These are phyloP conservation scores for Leptographium wingfieldii DNA, from an alignment of 2,329 filamentous ascomycete genomes.

Conservation along the genomic window DNA sequence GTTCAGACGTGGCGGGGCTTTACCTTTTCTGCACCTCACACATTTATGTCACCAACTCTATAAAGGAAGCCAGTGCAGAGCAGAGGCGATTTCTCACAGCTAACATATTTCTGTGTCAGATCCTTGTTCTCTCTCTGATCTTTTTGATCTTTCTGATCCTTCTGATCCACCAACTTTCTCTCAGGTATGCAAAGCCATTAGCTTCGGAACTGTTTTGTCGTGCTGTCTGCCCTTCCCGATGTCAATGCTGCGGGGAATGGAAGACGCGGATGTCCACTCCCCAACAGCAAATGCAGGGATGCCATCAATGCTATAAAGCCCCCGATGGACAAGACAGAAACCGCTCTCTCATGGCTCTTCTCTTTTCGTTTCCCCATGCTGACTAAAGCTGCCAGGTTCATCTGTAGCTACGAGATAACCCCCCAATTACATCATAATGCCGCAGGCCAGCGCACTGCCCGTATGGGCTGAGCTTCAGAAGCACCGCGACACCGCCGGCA, in stretches of 20 bases:
- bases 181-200: conserved; percentile 3
- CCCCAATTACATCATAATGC: conserved; percentile 37
- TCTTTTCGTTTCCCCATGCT: not conserved
- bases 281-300: not conserved
- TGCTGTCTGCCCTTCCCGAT: not conserved
- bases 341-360: not conserved
- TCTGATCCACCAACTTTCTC: not conserved
- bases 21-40: not conserved
- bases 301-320: not conserved
- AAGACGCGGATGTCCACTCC: not conserved
- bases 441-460: conserved; percentile 73
- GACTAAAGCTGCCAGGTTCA: not conserved
- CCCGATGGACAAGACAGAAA: not conserved
- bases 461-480: conserved; percentile 86
- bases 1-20: not conserved
- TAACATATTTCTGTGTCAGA: not conserved
- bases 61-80: not conserved
- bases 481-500: conserved; percentile 76
- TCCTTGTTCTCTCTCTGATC: not conserved
- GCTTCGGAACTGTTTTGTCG: conserved; percentile 6
- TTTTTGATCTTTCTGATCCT: not conserved
- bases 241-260: conserved; percentile 3
- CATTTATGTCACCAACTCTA: not conserved
- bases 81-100: not conserved
- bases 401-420: not conserved